Percentiles rank a stretch among this genome's conserved stretches.
Conservation (phyloP, 2,329 filamentous ascomycete genomes). For the Penicillium sp. region DNA sequence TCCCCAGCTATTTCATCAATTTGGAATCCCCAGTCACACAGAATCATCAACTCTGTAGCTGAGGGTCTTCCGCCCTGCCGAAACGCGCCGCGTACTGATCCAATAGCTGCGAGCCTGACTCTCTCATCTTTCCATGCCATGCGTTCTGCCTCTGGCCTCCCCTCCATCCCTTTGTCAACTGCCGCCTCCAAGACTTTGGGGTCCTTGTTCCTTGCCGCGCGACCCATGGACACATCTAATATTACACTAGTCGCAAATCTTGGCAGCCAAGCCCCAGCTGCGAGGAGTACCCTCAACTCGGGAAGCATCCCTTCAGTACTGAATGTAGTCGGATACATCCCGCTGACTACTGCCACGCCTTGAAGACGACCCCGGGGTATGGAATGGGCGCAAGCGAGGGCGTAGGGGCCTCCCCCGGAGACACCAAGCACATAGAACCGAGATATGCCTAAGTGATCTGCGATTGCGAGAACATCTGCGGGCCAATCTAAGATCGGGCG, state of each 20-base stretch:
- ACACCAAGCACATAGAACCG: constrained; percentile 6
- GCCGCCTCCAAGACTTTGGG: background rate
- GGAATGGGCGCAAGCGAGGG: constrained; percentile 6
- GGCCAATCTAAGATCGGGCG: constrained; percentile 12
- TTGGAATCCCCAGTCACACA: constrained; percentile 9
- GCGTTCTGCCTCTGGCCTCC: background rate
- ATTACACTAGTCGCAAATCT: background rate
- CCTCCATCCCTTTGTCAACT: constrained; percentile 1
- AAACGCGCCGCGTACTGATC: constrained; percentile 5
- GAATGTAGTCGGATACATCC: constrained; percentile 3
- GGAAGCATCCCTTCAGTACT: constrained; percentile 3
- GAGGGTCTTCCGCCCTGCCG: background rate
- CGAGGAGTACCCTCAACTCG: background rate
- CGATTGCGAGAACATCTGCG: constrained; percentile 5
- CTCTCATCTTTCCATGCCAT: background rate
- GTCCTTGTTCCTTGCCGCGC: background rate
- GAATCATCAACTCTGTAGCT: constrained; percentile 3
- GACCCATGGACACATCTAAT: constrained; percentile 2
- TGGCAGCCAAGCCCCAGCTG: constrained; percentile 4
- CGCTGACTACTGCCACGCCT: constrained; percentile 1
- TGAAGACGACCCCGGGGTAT: constrained; percentile 3
- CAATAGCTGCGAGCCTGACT: background rate
- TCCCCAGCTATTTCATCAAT: constrained; percentile 4
- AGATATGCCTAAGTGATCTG: constrained; percentile 3
- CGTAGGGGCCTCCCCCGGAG: constrained; percentile 9